Base-by-base conservation (phyloP, 805 yeast species). In the Candida fluviatilis region DNA sequence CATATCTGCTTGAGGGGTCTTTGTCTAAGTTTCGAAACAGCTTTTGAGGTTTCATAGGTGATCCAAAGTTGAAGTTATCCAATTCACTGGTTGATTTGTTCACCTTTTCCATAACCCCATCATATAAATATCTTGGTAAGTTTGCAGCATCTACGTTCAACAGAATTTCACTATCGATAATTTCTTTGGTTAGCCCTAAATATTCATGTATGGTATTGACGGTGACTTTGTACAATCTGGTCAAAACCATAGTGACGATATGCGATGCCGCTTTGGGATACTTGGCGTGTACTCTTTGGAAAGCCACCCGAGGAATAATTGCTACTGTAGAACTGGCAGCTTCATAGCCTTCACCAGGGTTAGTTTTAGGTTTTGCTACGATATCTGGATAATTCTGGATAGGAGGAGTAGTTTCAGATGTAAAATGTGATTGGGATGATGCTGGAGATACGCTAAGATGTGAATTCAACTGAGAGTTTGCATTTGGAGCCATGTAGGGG, bases 191-290 rank as follows among this genome's bases (percentile, higher is more conserved):
- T 16, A 91, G 62, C 0, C 95, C 96, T 35, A 91, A 66, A 57
- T 91, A 93, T 45, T 78, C 75, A 56, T 90, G 93, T 7, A 93
- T 86, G 0, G 97, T 86, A 53, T 86, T 90, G 59, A 91, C 80
- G 0, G 98, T 91, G 6, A 93, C 96, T 48, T 95, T 76, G 55
- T 88, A 87, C 37, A 93, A 70, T 45, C 95, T 75, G 1, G 95
- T 82, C 39, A 91, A 64, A 17, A 91, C 87, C 78, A 91, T 89
- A 50, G 95, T 96, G 11, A 91, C 91, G 21, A 93, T 90, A 58
- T 90, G 96, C 0, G 96, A 86, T 0, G 96, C 83, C 1, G 96
- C 86, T 45, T 84, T 78, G 4, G 98, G 98, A 54, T 81, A 87
- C 49, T 80, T 84, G 21, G 66, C 55, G 5, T 84, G 82, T 28